Evolutionary conservation across 257 asterid species (phyloP).

Genomic region (Forsythia suspensa): DNA sequence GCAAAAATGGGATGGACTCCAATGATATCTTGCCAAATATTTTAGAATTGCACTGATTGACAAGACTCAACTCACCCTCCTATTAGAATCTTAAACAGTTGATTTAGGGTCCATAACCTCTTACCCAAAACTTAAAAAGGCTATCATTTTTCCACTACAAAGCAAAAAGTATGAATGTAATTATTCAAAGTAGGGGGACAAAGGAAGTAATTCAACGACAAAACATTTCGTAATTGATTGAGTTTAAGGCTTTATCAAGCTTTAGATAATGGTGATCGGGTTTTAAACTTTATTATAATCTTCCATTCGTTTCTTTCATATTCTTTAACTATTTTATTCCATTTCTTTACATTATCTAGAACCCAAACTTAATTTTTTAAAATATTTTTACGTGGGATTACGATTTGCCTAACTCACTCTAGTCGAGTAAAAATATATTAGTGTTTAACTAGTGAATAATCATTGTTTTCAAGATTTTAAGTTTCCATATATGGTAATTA

Average conservation of each 20-base stretch:
- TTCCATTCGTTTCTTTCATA: conserved; percentile 20
- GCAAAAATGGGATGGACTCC: conserved; percentile 24
- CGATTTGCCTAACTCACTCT: neutral
- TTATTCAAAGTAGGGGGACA: conserved; percentile 58
- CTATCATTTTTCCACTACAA: conserved; percentile 52
- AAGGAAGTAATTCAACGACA: conserved; percentile 64
- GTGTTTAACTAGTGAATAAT: conserved; percentile 27
- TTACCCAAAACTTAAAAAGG: conserved; percentile 23
- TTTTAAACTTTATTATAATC: conserved; percentile 15
- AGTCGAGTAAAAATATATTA: neutral
- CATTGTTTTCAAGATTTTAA: conserved; percentile 35
- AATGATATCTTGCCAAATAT: conserved; percentile 38
- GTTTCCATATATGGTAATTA: conserved; percentile 42
- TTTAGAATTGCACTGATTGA: conserved; percentile 42
- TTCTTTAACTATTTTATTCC: conserved; percentile 13
- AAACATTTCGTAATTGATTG: conserved; percentile 33
- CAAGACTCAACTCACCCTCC: conserved; percentile 56
- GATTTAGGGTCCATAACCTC: conserved; percentile 33
- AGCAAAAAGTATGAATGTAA: conserved; percentile 44
- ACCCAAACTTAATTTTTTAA: neutral
- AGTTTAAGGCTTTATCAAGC: conserved; percentile 19
- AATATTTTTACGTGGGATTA: conserved; percentile 25
- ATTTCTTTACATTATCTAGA: neutral
- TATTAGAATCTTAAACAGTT: conserved; percentile 39
- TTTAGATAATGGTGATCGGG: conserved; percentile 25